Evolutionary conservation across 164 flowering plant genomes (phyloP).

Genomic region (Chloranthus sessilifolius): DNA sequence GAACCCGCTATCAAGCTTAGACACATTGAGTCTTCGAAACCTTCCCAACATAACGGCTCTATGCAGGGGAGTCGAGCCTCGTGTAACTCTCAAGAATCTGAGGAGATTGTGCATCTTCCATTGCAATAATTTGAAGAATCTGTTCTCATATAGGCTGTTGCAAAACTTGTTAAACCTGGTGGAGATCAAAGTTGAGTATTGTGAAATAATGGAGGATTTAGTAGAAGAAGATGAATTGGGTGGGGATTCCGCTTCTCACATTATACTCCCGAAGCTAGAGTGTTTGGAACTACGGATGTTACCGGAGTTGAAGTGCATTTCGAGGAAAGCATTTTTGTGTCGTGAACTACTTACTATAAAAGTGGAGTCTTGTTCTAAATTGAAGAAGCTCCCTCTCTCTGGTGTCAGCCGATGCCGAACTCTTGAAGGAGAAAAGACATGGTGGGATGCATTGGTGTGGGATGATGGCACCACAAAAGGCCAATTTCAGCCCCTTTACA

Average conservation of each 20-base stretch:
- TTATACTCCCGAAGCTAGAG: neutral
- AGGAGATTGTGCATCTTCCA: neutral
- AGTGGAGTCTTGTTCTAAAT: constrained; percentile 1
- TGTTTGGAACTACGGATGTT: neutral
- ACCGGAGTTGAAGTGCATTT: neutral
- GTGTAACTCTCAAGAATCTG: neutral
- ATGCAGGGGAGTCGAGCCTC: neutral
- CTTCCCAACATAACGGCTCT: neutral
- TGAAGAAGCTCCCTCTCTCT: constrained; percentile 8
- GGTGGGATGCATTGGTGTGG: constrained; percentile 13
- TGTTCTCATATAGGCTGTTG: constrained; percentile 2
- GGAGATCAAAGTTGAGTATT: constrained; percentile 1
- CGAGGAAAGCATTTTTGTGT: neutral
- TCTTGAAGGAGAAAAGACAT: constrained; percentile 2
- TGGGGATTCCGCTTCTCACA: too few species aligned
- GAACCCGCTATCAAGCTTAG: neutral
- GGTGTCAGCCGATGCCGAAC: neutral
- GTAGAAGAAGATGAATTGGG: neutral
- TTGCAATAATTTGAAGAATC: neutral
- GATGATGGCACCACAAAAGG: neutral
- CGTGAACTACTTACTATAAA: neutral
- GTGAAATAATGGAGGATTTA: constrained; percentile 5
- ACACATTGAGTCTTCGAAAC: neutral
- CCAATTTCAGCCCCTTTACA: neutral
- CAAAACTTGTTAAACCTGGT: neutral